Evolutionary conservation across 1,139 yeast genomes (phyloP).

Genomic region (Magnusiomyces suaveolens): DNA sequence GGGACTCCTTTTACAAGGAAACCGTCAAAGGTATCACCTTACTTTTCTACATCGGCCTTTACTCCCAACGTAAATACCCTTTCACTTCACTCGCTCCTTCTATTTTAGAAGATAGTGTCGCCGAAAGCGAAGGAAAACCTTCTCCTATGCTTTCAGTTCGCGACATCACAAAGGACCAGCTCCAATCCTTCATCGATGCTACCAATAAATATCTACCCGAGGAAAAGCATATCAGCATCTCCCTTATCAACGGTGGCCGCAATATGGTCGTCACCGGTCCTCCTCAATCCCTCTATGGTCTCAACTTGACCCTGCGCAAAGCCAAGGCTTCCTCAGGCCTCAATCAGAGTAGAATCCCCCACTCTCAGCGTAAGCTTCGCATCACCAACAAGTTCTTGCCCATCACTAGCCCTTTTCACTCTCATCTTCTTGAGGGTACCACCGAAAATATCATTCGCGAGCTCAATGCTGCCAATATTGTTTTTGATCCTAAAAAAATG

Average conservation of each 20-base stretch:
- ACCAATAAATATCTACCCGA: conserved; percentile 90
- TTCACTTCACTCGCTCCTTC: conserved; percentile 91
- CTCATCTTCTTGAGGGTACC: conserved; percentile 70
- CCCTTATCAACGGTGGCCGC: conserved; percentile 90
- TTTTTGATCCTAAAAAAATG: conserved; percentile 47
- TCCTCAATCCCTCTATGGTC: conserved; percentile 96
- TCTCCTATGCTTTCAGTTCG: conserved; percentile 95
- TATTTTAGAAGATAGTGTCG: conserved; percentile 83
- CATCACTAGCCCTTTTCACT: conserved; percentile 94
- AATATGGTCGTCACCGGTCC: conserved; percentile 95
- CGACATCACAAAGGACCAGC: conserved; percentile 72
- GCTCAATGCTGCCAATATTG: conserved; percentile 47
- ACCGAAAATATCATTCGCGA: conserved; percentile 58
- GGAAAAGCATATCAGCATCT: conserved; percentile 83
- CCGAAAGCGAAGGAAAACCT: conserved; percentile 92
- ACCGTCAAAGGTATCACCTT: conserved; percentile 73
- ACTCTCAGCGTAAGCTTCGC: conserved; percentile 83
- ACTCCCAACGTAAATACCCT: conserved; percentile 86
- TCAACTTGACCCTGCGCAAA: conserved; percentile 82
- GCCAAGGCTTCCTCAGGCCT: conserved; percentile 91
- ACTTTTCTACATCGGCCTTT: conserved; percentile 85
- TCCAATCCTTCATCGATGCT: conserved; percentile 65
- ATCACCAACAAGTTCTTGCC: conserved; percentile 92
- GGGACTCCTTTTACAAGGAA: conserved; percentile 70
- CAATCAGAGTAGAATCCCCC: conserved; percentile 91